Conservation (phyloP, 1,284 basidiomycete genomes). For the Crocinoboletus sp. region DNA sequence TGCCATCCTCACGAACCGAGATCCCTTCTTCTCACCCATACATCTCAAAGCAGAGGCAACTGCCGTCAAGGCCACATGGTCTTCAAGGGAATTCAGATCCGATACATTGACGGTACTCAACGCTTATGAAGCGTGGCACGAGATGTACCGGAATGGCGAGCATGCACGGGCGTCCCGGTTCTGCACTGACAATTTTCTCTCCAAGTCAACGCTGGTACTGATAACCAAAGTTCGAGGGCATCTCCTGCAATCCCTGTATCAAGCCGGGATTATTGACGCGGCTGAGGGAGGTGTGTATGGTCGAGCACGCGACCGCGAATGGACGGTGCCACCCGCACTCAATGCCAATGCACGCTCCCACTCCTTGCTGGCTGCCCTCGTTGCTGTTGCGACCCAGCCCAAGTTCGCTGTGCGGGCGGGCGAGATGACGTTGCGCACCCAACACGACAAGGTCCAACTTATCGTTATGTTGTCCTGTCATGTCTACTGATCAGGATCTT, state of each 20-base stretch:
- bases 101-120: constrained; percentile 80
- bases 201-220: constrained; percentile 77
- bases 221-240: constrained; percentile 86
- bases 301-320: constrained; percentile 26
- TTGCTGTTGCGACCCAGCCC: constrained; percentile 87
- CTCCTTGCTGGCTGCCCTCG: constrained; percentile 82
- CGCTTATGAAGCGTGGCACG: constrained; percentile 84
- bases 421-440: constrained; percentile 72
- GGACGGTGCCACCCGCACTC: constrained; percentile 60
- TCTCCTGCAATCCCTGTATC: constrained; percentile 73
- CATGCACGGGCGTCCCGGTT: constrained; percentile 71
- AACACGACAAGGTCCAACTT: constrained; percentile 76
- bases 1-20: constrained; percentile 85
- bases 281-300: constrained; percentile 56
- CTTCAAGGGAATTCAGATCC: constrained; percentile 76
- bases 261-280: constrained; percentile 78
- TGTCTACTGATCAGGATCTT: constrained; percentile 10
- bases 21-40: constrained; percentile 86
- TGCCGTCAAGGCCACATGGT: constrained; percentile 78
- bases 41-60: constrained; percentile 61
- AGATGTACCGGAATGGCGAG: constrained; percentile 61
- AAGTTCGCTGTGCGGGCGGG: constrained; percentile 88
- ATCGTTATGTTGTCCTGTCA: constrained; percentile 3
- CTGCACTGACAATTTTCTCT: constrained; percentile 85
- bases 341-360: constrained; percentile 74